Conservation (phyloP, 2,329 filamentous ascomycete genomes). For the Juglanconis sp. region DNA sequence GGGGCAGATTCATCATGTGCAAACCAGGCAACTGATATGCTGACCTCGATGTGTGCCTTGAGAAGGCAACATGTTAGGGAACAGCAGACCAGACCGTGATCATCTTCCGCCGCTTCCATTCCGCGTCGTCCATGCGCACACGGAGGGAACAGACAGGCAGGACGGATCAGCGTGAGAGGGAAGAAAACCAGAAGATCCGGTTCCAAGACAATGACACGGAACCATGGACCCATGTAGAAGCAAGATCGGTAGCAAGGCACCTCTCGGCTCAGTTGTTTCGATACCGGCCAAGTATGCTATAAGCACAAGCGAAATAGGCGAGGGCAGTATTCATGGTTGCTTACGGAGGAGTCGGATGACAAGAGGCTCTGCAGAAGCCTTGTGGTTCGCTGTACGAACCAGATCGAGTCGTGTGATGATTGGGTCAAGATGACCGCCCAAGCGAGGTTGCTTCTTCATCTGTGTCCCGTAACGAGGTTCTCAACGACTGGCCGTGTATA, state of each 20-base stretch:
- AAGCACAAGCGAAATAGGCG: not conserved
- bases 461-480: not conserved
- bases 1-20: not conserved
- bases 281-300: not conserved
- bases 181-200: too few relatives aligned
- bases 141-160: too few relatives aligned
- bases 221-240: too few relatives aligned
- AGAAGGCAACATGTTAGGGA: not conserved
- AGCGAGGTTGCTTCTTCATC: not conserved
- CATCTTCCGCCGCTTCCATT: not conserved
- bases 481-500: not conserved
- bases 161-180: too few relatives aligned
- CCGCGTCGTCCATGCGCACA: too few relatives aligned
- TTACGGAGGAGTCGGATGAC: not conserved
- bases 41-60: not conserved
- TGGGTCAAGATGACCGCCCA: not conserved
- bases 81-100: not conserved
- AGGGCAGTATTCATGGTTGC: not conserved
- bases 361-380: not conserved
- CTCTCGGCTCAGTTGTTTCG: not conserved
- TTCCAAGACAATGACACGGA: too few relatives aligned
- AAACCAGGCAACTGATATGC: not conserved
- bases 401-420: not conserved
- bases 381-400: slow-evolving; percentile 5
- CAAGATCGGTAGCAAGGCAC: not conserved